Conservation (phyloP, 83 land plant genomes). For the Isoetes engelmannii region DNA sequence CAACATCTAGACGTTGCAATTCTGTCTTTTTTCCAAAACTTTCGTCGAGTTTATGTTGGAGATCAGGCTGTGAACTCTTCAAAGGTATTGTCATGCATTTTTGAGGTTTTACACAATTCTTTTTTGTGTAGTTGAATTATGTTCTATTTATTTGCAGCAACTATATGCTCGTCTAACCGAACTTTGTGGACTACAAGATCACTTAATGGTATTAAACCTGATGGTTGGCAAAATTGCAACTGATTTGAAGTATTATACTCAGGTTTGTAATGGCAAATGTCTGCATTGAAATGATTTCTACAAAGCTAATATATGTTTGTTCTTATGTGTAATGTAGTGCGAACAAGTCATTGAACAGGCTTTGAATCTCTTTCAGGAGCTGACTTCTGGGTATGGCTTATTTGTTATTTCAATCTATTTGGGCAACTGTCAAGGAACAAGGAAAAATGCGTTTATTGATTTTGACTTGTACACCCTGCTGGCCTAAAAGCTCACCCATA, state of each 20-base stretch:
- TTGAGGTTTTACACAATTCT: background rate
- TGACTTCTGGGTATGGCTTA: slow-evolving; percentile 71
- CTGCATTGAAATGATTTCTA: background rate
- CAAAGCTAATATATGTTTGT: background rate
- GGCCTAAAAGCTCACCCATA: no score
- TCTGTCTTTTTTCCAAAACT: slow-evolving; percentile 80
- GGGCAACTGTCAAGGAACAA: background rate
- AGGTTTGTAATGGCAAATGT: slow-evolving; percentile 29
- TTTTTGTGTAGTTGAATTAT: slow-evolving; percentile 4
- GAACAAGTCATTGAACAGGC: slow-evolving; percentile 92
- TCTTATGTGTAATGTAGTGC: slow-evolving; percentile 36
- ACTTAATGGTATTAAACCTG: slow-evolving; percentile 62
- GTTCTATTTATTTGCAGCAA: slow-evolving; percentile 51
- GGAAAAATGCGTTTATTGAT: background rate
- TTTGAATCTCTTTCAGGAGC: slow-evolving; percentile 72
- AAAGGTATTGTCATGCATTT: slow-evolving; percentile 45
- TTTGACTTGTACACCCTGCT: background rate
- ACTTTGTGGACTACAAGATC: slow-evolving; percentile 86
- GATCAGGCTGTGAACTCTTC: slow-evolving; percentile 96
- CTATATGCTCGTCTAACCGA: slow-evolving; percentile 85
- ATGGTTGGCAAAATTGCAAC: slow-evolving; percentile 86
- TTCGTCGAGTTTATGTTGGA: slow-evolving; percentile 86
- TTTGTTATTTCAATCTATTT: background rate
- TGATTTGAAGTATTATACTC: slow-evolving; percentile 76
- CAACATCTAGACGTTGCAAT: slow-evolving; percentile 92